Base-by-base conservation (phyloP, 2,329 filamentous ascomycete species). In the Trichoderma sp. region DNA sequence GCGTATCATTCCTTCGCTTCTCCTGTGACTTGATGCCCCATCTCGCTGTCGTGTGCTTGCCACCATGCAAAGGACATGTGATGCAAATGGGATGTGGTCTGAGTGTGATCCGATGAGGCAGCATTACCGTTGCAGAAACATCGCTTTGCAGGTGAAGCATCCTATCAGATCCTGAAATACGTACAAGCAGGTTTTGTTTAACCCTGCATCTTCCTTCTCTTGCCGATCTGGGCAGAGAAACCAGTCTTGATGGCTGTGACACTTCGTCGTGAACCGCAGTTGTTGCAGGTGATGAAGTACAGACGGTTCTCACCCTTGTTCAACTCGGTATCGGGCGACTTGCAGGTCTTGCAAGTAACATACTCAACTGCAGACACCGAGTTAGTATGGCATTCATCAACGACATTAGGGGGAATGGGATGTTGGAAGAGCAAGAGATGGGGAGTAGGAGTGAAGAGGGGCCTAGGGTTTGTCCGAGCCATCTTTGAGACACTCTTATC, bases 151-250 rank as follows among this genome's bases (percentile, higher is more conserved):
- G 34, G 14, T 21, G 21, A 64, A 39, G n/a, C 21, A 51, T 19
- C 54, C 45, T 47, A 39, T 45, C 51, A 48, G 28, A 47, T 50
- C 47, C 14, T 41, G 26, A 24, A 50, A 51, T 59, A 47, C 44
- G 39, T 51, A 58, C 17, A 21, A 44, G 41, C 19, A 63, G 60
- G 48, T 26, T 28, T 45, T 65, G 66, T 69, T 85, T 93, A 96
- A 79, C 85, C 90, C 79, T 92, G 87, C 83, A 93, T 90, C 87
- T 96, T 96, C 85, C 89, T 95, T 86, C 95, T 90, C 90, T 97
- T 97, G 79, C 95, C 95, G 79, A 99, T 91, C 82, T 98, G 95
- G 79, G 95, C 95, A 75, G 93, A 96, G 93, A 99, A 99, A 93
- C 95, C 95, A 68, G 93, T 97, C 89, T 99, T 99, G 90, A 99